Evolutionary conservation across 2,329 filamentous ascomycete genomes (phyloP).

Genomic region (Onygena corvina): DNA sequence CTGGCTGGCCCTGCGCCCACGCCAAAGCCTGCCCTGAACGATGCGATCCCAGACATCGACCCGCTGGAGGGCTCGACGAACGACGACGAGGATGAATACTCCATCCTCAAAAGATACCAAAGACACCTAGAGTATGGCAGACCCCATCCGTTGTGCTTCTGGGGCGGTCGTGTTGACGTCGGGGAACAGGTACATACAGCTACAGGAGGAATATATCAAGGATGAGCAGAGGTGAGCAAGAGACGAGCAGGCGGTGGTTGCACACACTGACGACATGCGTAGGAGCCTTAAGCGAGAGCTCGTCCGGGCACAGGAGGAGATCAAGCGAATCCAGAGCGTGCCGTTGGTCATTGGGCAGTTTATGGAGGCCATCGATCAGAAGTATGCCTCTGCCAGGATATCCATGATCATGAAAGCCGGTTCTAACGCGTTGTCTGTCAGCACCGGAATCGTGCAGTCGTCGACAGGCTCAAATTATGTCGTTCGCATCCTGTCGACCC

Average conservation of each 20-base stretch:
- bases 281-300: conserved; percentile 95
- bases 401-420: conserved; percentile 12
- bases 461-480: conserved; percentile 98
- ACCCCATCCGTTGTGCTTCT: background rate
- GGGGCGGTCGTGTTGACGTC: background rate
- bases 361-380: conserved; percentile 99
- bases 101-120: conserved; percentile 89
- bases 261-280: conserved; percentile 7
- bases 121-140: conserved; percentile 73
- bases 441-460: conserved; percentile 95
- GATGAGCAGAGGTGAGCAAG: conserved; percentile 75
- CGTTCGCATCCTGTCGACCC: conserved; percentile 91
- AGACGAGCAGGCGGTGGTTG: background rate
- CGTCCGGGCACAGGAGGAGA: conserved; percentile 94
- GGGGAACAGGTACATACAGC: conserved; percentile 68
- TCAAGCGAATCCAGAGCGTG: conserved; percentile 98
- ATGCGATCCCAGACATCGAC: conserved; percentile 78
- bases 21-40: conserved; percentile 62
- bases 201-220: conserved; percentile 99
- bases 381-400: conserved; percentile 45
- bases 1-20: conserved; percentile 49
- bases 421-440: conserved; percentile 29
- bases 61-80: conserved; percentile 70
- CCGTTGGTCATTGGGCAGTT: conserved; percentile 97
- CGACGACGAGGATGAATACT: conserved; percentile 85